Evolutionary conservation across 2,329 filamentous ascomycete genomes (phyloP), one percentile per base, ranked within the genome.

Genomic region (Epichloe hybrida): DNA sequence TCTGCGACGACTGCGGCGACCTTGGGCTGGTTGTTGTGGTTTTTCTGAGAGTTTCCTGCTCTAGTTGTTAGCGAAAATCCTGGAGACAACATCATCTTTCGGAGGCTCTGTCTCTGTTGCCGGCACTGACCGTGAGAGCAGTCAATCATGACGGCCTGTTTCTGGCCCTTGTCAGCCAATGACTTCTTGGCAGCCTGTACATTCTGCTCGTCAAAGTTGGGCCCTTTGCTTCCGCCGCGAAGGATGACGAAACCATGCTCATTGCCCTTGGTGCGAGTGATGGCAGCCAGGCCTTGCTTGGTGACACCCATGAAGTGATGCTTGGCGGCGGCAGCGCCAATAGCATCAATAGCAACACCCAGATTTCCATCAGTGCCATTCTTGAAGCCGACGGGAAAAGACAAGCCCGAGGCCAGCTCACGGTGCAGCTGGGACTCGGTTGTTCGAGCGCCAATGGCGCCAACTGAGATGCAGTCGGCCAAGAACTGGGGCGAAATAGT

Each of bases 331-430:
- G 86, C 86, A 34, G 87, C 83, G 53, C 91, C 93, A 65, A 97
- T 96, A 36, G 93, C 93, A 66, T 98, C 93, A 61, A 97, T 94
- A 20, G 91, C 90, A 20, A 97, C 90, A 31, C 81, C 82, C 51
- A 98, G 74, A 60, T 85, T 88, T 41, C 93, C 93, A 62, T 98
- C 93, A 23, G 93, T 98, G 55, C 93, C 93, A 70, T 98, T 98
- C 81, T 98, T 98, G 84, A 96, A 98, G 53, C 93, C 93, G 58
- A 98, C 90, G 93, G 93, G 93, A 84, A 96, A 97, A 52, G 88
- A 95, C 50, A 97, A 78, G 60, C 93, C 93, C 31, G 87, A 94
- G 5, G 93, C 93, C 55, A 98, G 80, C 73, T 98, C 93, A 56
- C 93, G 85, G 72, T 98, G 93, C 57, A 97, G 76, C 72, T 98